Conservation (phyloP, 106 monocot species). For the Agapanthus africanus region DNA sequence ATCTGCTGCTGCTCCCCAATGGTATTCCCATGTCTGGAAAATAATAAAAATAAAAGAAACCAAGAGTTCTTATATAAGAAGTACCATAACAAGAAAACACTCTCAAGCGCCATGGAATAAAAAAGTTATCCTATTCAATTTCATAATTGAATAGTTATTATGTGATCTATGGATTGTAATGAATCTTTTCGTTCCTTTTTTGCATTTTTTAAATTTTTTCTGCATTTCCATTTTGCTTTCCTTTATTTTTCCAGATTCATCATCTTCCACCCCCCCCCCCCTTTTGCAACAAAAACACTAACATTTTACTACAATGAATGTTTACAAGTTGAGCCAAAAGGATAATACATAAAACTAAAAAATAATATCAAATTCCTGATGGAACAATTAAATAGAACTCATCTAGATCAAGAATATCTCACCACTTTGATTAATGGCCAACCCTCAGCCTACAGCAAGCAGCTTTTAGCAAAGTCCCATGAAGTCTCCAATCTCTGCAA, state of each 20-base stretch:
- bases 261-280: too few relatives aligned
- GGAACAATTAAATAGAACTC: conserved; percentile 1
- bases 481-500: neutral
- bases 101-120: neutral
- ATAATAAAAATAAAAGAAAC: neutral
- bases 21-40: neutral
- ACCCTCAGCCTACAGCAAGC: neutral
- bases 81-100: neutral
- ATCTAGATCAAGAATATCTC: neutral
- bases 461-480: neutral
- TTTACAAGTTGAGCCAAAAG: too few relatives aligned
- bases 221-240: neutral
- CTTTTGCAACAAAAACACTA: too few relatives aligned
- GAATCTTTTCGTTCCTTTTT: neutral
- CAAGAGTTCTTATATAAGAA: neutral
- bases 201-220: neutral
- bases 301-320: too few relatives aligned
- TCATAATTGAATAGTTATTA: neutral
- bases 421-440: neutral
- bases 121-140: neutral
- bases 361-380: neutral
- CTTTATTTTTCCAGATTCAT: neutral
- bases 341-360: too few relatives aligned
- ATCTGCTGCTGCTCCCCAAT: neutral
- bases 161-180: neutral